Evolutionary conservation across 495 filamentous ascomycete species (phyloP).

Genomic region (Hypoxylon rickii): DNA sequence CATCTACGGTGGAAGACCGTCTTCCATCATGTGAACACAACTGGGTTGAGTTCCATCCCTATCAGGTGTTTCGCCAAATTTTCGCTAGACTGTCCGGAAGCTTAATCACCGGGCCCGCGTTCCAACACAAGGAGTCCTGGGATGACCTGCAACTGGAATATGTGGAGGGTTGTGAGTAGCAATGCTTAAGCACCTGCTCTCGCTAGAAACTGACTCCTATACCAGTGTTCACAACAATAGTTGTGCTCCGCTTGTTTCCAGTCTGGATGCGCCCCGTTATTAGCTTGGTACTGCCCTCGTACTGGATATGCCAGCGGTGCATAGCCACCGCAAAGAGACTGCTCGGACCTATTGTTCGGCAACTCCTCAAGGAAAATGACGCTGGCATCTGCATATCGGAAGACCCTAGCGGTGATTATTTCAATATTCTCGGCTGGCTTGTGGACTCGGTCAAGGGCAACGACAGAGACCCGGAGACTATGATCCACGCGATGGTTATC

Average conservation of each 20-base stretch:
- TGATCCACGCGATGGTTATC: not conserved
- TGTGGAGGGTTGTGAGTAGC: not conserved
- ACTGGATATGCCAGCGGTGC: not conserved
- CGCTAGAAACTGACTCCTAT: not conserved
- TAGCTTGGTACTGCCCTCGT: not conserved
- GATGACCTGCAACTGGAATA: too few relatives aligned
- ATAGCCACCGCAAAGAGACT: not conserved
- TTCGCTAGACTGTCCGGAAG: not conserved
- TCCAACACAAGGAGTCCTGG: constrained; percentile 4
- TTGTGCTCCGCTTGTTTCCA: not conserved
- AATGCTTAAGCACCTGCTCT: not conserved
- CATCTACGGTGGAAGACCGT: constrained; percentile 1
- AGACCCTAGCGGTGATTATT: constrained; percentile 1
- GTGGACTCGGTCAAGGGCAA: not conserved
- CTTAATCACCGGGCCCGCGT: constrained; percentile 1
- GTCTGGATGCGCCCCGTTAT: not conserved
- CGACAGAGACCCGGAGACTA: not conserved
- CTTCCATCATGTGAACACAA: constrained; percentile 7
- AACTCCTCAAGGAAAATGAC: constrained; percentile 3
- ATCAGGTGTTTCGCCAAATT: not conserved
- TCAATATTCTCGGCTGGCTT: constrained; percentile 13
- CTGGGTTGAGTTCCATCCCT: constrained; percentile 15
- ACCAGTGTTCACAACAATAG: not conserved
- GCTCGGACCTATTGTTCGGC: constrained; percentile 2
- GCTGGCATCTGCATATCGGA: not conserved